Evolutionary conservation across 2,329 filamentous ascomycete species (phyloP).

Genomic region (Fusarium keratoplasticum): DNA sequence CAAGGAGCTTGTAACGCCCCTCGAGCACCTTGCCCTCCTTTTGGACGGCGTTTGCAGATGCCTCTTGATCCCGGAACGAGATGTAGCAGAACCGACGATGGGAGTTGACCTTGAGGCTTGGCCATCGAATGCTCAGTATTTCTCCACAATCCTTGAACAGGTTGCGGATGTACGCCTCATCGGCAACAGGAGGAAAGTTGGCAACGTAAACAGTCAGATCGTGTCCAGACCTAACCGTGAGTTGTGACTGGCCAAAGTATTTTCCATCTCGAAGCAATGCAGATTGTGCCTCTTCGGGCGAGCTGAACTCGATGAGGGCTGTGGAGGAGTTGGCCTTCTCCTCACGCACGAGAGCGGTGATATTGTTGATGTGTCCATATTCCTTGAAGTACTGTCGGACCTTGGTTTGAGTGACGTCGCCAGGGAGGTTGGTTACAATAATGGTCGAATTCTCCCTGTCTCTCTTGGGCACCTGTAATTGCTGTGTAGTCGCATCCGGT

Average conservation of each 20-base stretch:
- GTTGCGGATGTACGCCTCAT: conserved; percentile 75
- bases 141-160: conserved; percentile 82
- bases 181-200: conserved; percentile 85
- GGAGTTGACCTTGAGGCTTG: conserved; percentile 89
- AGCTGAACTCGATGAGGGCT: conserved; percentile 87
- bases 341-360: conserved; percentile 74
- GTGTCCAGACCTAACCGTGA: conserved; percentile 79
- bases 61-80: conserved; percentile 79
- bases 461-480: conserved; percentile 67
- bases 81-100: conserved; percentile 95
- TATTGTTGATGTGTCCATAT: conserved; percentile 84
- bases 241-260: conserved; percentile 77
- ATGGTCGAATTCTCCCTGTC: conserved; percentile 93
- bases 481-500: conserved; percentile 17
- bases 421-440: conserved; percentile 81
- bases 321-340: conserved; percentile 70
- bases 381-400: conserved; percentile 92
- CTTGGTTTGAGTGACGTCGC: conserved; percentile 75
- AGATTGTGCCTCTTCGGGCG: conserved; percentile 81
- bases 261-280: conserved; percentile 87
- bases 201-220: conserved; percentile 88
- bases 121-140: conserved; percentile 87
- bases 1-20: conserved; percentile 75
- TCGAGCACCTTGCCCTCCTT: conserved; percentile 79
- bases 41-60: conserved; percentile 76